Evolutionary conservation across 2,329 filamentous ascomycete species (phyloP).

Genomic region (Ustulina deusta): DNA sequence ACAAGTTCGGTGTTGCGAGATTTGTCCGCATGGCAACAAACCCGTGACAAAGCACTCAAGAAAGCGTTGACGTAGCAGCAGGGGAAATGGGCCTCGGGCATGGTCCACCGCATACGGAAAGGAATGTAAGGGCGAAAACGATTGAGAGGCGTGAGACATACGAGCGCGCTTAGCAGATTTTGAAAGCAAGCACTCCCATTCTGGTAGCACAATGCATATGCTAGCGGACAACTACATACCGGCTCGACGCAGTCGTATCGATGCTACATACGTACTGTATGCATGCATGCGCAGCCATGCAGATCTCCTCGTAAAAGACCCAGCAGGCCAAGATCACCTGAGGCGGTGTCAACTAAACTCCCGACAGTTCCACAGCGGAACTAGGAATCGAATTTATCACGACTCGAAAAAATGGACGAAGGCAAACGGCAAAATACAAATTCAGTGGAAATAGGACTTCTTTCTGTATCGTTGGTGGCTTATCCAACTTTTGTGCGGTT

Average conservation of each 20-base stretch:
- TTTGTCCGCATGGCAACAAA: slow-evolving; percentile 3
- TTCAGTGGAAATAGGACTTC: slow-evolving; percentile 1
- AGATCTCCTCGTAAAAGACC: slow-evolving; percentile 35
- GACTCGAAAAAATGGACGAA: background rate
- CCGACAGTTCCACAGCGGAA: slow-evolving; percentile 12
- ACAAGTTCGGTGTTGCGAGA: background rate
- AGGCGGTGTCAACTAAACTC: slow-evolving; percentile 18
- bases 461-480: slow-evolving; percentile 7
- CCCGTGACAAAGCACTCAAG: background rate
- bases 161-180: slow-evolving; percentile 1
- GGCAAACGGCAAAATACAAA: background rate
- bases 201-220: background rate
- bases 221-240: background rate
- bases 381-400: background rate
- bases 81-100: background rate
- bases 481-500: background rate
- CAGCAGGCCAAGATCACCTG: slow-evolving; percentile 21
- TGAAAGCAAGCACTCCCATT: background rate
- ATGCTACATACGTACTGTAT: slow-evolving; percentile 10
- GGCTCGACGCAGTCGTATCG: slow-evolving; percentile 13
- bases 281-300: slow-evolving; percentile 26
- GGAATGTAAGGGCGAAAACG: background rate
- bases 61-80: slow-evolving; percentile 1
- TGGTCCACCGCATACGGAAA: background rate
- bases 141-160: slow-evolving; percentile 18